Conservation (phyloP, 805 yeast genomes). For the Candida dendrica region DNA sequence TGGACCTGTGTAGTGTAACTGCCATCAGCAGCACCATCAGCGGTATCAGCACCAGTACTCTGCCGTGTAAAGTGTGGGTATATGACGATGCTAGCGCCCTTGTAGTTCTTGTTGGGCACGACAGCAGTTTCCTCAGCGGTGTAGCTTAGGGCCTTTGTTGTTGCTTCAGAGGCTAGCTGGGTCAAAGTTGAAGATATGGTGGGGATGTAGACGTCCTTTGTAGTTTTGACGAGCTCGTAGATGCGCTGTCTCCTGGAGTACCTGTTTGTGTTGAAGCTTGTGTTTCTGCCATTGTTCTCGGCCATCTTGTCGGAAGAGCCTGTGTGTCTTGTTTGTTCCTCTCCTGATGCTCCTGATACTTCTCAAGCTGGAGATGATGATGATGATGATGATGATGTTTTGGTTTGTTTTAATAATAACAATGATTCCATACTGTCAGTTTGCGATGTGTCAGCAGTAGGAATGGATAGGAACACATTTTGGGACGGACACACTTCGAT, state of each 20-base stretch:
- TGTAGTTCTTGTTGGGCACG: slow-evolving; percentile 25
- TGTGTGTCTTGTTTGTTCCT: too few species aligned
- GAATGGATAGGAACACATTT: too few species aligned
- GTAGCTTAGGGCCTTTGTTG: slow-evolving; percentile 15
- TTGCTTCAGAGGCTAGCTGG: slow-evolving; percentile 41
- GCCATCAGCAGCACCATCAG: too few species aligned
- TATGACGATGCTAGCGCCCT: slow-evolving; percentile 52
- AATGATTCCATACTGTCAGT: too few species aligned
- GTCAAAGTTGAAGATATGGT: slow-evolving; percentile 39
- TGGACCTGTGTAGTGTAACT: slow-evolving; percentile 52
- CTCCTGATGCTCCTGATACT: too few species aligned
- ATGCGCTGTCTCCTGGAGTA: slow-evolving; percentile 35
- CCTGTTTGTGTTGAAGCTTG: not conserved
- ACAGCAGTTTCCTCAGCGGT: not conserved
- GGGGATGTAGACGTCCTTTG: slow-evolving; percentile 54
- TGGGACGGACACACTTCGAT: too few species aligned
- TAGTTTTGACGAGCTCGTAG: slow-evolving; percentile 43
- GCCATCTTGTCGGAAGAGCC: too few species aligned
- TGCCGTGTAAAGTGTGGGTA: slow-evolving; percentile 50
- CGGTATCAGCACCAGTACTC: too few species aligned
- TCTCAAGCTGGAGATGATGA: too few species aligned
- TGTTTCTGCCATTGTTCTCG: not conserved
- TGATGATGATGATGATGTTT: too few species aligned
- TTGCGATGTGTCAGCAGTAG: too few species aligned
- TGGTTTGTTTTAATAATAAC: too few species aligned